Base-by-base conservation (phyloP, 345 rosid species). In the Hibiscus syriacus region DNA sequence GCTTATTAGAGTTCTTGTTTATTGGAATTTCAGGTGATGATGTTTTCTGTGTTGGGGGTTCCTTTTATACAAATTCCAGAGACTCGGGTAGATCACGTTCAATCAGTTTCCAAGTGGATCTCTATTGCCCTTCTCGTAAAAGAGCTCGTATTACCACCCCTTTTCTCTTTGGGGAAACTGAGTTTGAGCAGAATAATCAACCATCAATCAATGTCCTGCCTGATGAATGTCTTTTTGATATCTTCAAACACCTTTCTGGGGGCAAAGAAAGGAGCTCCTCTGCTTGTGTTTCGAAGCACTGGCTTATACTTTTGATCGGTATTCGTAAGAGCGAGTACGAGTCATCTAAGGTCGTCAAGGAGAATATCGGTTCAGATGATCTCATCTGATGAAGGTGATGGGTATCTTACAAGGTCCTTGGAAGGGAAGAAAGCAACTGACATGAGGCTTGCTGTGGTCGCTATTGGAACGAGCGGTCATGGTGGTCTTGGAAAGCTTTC, bases 361-460 rank as follows among this genome's bases (percentile, higher is more conserved):
- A 68, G 60, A 62, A 3, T 5, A 20, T 3, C 17, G 49, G 56
- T 23, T 43, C 83, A 6, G 70, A 81, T 80, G 87, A 54, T 14
- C 50, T 64, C 80, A n/a, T 72, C 67, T 43, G 78, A 78, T 58
- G 78, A 79, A 65, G 71, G 59, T 29, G 87, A 81, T 77, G 96
- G 92, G 10, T 74, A 71, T 76, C 87, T 85, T 30, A 80, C 84
- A 9, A 83, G 96, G 78, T 76, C 79, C 70, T 77, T 89, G 76
- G 90, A 89, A 72, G 92, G 88, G 52, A 86, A 85, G 84, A 85
- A 85, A 75, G 92, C 90, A 2, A 83, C 96, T 11, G 96, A 89
- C 67, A 43, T 80, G 66, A 83, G 88, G 36, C 90, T 89, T 64
- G 87, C 90, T 53, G 90, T 87, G 2, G 70, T 89, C 66, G 82